Evolutionary conservation across 2,329 filamentous ascomycete genomes (phyloP), one percentile per base, ranked within the genome.

Genomic region (Fusarium guadeloupense): DNA sequence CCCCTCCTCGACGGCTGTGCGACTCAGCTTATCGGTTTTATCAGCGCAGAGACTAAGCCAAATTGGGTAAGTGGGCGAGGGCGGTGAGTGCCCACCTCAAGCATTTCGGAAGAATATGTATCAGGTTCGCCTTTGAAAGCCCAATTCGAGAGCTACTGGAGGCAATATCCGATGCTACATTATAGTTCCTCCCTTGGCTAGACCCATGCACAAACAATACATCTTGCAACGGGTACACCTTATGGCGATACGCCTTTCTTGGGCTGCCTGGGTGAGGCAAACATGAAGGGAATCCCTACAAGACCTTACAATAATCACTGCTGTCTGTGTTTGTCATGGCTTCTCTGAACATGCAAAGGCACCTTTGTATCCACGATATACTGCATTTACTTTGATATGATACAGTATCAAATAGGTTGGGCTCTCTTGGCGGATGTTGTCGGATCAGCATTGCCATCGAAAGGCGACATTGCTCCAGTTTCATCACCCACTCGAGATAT

Each of bases 11-110:
- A 35, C 44, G 49, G 39, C 40, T 51, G 53, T 58, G 53, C 69
- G 69, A 73, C 65, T 69, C 70, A 71, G 70, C 71, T 73, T 73
- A 73, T 73, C 71, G 64, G 28, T 56, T 69, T 70, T 71, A 72
- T 72, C 70, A 71, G 50, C 53, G 43, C 23, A 0, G 1, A 21
- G 2, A 42, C 70, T 71, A 70, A 48, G 5, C 70, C 55, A 10
- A 9, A 51, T 54, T 12, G 3, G 35, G 67, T 43, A 47, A 53
- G 52, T 56, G 47, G 55, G 48, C 54, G 52, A 72, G 54, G 66
- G 70, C 70, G 70, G 69, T 72, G 69, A 71, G 58, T 30, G 40
- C 31, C 33, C 43, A n/a, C n/a, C n/a, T n/a, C n/a, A n/a, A n/a
- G n/a, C n/a, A n/a, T n/a, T n/a, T n/a, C 23, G 50, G 20, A 25